Evolutionary conservation across 139 green algal species (phyloP).

Genomic region (Volvox reticuliferus): DNA sequence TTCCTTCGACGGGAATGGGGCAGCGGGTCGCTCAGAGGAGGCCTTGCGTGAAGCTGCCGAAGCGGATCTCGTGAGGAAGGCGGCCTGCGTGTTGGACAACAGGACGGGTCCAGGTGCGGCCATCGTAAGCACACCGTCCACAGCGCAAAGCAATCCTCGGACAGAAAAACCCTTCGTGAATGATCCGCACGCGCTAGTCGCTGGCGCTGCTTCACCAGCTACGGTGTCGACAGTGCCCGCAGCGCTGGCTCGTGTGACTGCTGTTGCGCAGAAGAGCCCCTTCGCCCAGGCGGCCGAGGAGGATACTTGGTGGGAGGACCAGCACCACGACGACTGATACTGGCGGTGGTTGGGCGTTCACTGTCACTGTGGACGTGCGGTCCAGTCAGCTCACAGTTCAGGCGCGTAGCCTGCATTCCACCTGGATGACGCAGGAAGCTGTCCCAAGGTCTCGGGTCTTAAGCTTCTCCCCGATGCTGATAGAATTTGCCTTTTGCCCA

Average conservation of each 20-base stretch:
- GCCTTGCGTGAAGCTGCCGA: not conserved
- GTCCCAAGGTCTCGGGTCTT: no score
- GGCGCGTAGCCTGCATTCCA: no score
- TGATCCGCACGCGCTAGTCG: not conserved
- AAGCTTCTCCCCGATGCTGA: no score
- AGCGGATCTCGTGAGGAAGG: no score
- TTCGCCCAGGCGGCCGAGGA: not conserved
- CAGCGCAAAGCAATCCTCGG: not conserved
- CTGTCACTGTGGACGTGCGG: no score
- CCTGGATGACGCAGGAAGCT: no score
- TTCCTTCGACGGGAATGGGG: not conserved
- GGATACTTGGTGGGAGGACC: not conserved
- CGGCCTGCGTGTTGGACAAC: no score
- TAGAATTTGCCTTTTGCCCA: no score
- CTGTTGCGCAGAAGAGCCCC: not conserved
- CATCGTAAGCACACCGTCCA: not conserved
- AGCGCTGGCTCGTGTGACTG: not conserved
- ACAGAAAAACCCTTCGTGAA: not conserved
- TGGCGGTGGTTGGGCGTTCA: not conserved
- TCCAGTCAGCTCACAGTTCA: no score
- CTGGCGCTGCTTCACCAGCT: not conserved
- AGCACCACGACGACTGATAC: not conserved
- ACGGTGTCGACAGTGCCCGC: not conserved
- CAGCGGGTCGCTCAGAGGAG: no score
- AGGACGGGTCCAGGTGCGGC: no score